Evolutionary conservation across 1,284 basidiomycete genomes (phyloP), one percentile per base, ranked within the genome.

Genomic region (Fistulinella cinereoalba): DNA sequence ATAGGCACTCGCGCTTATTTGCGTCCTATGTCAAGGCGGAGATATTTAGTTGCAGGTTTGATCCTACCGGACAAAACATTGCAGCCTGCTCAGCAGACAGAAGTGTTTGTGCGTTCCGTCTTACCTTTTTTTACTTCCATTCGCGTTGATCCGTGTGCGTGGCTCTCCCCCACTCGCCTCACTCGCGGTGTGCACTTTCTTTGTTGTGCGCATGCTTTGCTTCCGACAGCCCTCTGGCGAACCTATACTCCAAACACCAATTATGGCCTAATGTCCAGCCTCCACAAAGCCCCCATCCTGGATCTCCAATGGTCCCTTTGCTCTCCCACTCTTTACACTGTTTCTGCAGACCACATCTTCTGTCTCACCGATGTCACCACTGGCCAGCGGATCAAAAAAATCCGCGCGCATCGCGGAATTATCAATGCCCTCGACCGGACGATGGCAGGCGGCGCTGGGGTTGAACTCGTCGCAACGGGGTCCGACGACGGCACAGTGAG

Each of bases 401-500:
- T 91, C 39, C 80, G 87, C 37, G 92, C 90, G 0, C 93, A 97
- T 66, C 81, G 82, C 49, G 92, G 88, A 41, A 88, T 96, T 50
- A 81, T 96, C 69, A 97, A 97, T 66, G 72, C 82, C 9, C 71
- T 97, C n/a, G 90, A 94, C 67, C 71, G 85, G 47, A 91, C 88
- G 22, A 77, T 93, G 66, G 84, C 86, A 12, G 79, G 81, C 29
- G 91, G 89, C 2, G 81, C 85, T 0, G 92, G 91, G 2, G 77
- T 79, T 8, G 93, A 95, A 65, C 77, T 96, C 27, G 65, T 96
- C 18, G 84, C 82, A 7, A 92, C 88, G 1, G 93, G 83, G 11
- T 85, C 87, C 18, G 94, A 97, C 61, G 94, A 97, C 60, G 91
- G 92, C 1, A 83, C 84, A 0, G 90, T 95, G 21, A 80, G 87